Percentiles rank a stretch among this genome's conserved stretches.
Evolutionary conservation across 805 yeast species (phyloP).

Genomic region (Metschnikowia kunwiensis): DNA sequence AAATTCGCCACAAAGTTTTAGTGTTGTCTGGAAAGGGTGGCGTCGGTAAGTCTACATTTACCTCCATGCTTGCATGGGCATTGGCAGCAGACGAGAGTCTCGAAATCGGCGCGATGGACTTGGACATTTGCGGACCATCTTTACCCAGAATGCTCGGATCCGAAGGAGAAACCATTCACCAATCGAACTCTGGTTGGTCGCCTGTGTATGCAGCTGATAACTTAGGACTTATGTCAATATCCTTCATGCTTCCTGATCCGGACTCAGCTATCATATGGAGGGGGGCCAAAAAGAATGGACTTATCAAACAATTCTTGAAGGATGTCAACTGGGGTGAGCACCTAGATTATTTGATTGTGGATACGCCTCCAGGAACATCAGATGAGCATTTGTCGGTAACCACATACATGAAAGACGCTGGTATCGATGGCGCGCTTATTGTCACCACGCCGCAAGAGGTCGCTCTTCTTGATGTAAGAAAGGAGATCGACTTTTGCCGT

Average conservation of each 20-base stretch:
- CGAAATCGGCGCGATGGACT: slow-evolving; percentile 95
- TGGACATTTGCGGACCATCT: slow-evolving; percentile 98
- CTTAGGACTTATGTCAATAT: slow-evolving; percentile 92
- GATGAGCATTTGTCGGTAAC: slow-evolving; percentile 95
- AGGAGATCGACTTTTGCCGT: slow-evolving; percentile 90
- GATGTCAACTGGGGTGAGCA: slow-evolving; percentile 92
- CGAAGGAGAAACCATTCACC: slow-evolving; percentile 78
- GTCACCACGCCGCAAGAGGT: slow-evolving; percentile 99
- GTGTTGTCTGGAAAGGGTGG: slow-evolving; percentile 89
- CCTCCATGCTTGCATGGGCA: slow-evolving; percentile 96
- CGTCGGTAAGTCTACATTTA: slow-evolving; percentile 95
- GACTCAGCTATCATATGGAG: slow-evolving; percentile 97
- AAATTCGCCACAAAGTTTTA: slow-evolving; percentile 72
- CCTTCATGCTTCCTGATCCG: slow-evolving; percentile 87
- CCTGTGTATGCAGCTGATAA: slow-evolving; percentile 96
- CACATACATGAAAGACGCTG: slow-evolving; percentile 80
- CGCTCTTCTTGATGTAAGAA: slow-evolving; percentile 88
- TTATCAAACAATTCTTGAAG: slow-evolving; percentile 88
- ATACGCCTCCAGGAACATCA: slow-evolving; percentile 98
- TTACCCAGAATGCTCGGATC: slow-evolving; percentile 94
- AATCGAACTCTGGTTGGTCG: slow-evolving; percentile 91
- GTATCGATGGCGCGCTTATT: slow-evolving; percentile 91
- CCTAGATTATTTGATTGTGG: slow-evolving; percentile 82
- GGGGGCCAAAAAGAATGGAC: slow-evolving; percentile 91
- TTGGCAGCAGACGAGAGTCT: slow-evolving; percentile 71